Evolutionary conservation across 192 early-diverging fungal species (phyloP), one percentile per base, ranked within the genome.

Genomic region (Chytriomyces sp.): DNA sequence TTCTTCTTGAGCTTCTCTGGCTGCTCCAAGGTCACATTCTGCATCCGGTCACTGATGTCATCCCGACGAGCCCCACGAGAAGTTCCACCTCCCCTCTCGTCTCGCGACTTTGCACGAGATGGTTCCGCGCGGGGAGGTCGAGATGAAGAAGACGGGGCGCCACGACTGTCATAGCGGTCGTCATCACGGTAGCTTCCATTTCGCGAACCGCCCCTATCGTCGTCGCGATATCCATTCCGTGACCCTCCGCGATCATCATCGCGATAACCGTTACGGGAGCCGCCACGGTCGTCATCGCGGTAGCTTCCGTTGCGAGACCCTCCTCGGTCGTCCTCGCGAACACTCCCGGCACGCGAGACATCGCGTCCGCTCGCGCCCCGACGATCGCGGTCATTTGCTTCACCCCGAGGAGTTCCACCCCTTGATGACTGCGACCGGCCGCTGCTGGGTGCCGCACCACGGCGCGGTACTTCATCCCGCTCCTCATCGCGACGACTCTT

Each of bases 1-100:
- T 64, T 73, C 72, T 73, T 73, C 37, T 73, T 64, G n/a, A 22
- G 17, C 37, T 66, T 66, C 40, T 34, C 40, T 31, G 70, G 70
- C 25, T 44, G 66, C 8, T 44, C 57, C 17, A 58, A 44, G 39
- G 31, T 31, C 2, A 39, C 25, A 5, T 36, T 8, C 38, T 64
- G 60, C 57, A 61, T 44, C 30, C 57, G 38, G 41, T 59, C 58
- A 41, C n/a, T 31, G n/a, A 72, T 31, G 26, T 59, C 56, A 40
- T 60, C 55, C 8, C 63, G 38, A 22, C 40, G 38, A 25, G 39
- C 70, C 6, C 60, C 61, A 49, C 72, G 59, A 17, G 44, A 49
- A 49, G 17, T 49, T 14, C 26, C 41, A 12, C 60, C 38, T 8
- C 63, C 31, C 59, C 56, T 8, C 10, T 59, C 67, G 54, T 56